phyloP scores from a whole-genome alignment of 176 grass and related monocot species.

The Avena insularis region DNA sequence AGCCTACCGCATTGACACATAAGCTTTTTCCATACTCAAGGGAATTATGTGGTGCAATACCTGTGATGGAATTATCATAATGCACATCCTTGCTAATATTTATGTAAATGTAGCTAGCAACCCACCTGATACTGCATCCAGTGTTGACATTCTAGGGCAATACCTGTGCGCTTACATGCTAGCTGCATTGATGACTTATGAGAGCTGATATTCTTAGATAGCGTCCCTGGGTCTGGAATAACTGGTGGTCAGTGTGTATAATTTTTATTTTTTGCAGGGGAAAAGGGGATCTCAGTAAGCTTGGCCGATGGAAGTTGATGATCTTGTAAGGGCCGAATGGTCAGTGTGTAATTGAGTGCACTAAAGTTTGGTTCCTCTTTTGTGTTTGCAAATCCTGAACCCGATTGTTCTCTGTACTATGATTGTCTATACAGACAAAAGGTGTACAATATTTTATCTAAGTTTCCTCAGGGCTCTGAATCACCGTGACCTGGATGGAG shows the following conservation, averaged over 20 bases:
- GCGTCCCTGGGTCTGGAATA: background rate
- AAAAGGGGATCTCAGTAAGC: too few relatives aligned
- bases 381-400: background rate
- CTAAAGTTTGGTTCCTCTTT: background rate
- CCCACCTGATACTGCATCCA: background rate
- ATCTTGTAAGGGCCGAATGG: too few relatives aligned
- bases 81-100: background rate
- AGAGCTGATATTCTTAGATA: background rate
- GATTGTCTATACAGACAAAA: background rate
- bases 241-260: background rate
- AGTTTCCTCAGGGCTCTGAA: too few relatives aligned
- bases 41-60: background rate
- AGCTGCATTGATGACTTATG: background rate
- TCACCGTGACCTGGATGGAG: too few relatives aligned
- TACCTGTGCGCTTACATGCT: slow-evolving; percentile 7
- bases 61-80: background rate
- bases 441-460: background rate
- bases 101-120: background rate
- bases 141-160: background rate
- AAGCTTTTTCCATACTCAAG: too few relatives aligned
- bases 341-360: background rate
- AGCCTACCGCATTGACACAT: too few relatives aligned
- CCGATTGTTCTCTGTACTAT: background rate
- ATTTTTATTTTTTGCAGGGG: too few relatives aligned
- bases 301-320: too few relatives aligned